Base-by-base conservation (phyloP, 495 filamentous ascomycete genomes). In the Hamigera avellanea region DNA sequence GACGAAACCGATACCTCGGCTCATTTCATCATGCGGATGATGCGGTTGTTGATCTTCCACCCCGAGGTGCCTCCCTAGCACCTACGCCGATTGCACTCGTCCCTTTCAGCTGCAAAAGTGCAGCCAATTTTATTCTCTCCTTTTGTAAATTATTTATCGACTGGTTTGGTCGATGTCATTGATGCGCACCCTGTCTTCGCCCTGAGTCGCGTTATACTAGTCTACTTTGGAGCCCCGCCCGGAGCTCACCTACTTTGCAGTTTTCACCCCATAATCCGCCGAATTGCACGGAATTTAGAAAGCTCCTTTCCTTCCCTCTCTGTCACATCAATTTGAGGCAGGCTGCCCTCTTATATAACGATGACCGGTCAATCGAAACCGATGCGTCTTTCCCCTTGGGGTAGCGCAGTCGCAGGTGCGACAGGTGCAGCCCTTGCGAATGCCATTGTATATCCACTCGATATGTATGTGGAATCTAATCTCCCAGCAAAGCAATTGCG, bases 341-440 rank as follows among this genome's bases (percentile, higher is more conserved):
- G 9, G 5, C 21, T 4, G 9, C 21, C 21, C 5, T 23, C 21
- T 23, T 8, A 28, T 16, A 23, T 14, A 30, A 56, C 25, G 37
- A 95, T 95, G 88, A 66, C 78, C 32, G 79, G 62, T 31, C 83
- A 84, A 61, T 88, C 87, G 26, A 93, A 91, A 58, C 76, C 78
- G 37, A 73, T 62, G 18, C 54, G 69, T 27, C 73, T 99, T 40
- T 86, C 91, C 16, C 86, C 93, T 36, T 96, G 93, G 93, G 89
- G 87, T 19, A 79, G 75, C 50, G 91, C 91, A 29, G 75, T 95
- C 40, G 88, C 93, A 27, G 91, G 91, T 45, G 84, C 93, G 37
- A 86, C 87, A 13, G 89, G 91, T 33, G 91, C 93, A 23, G 84
- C 95, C 9, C 63, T 99, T 31, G 93, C 91, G 26, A 99, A 99